These are phyloP conservation scores for Flammula alnicola DNA, from an alignment of 1,284 basidiomycete genomes.

Conservation along the genomic window DNA sequence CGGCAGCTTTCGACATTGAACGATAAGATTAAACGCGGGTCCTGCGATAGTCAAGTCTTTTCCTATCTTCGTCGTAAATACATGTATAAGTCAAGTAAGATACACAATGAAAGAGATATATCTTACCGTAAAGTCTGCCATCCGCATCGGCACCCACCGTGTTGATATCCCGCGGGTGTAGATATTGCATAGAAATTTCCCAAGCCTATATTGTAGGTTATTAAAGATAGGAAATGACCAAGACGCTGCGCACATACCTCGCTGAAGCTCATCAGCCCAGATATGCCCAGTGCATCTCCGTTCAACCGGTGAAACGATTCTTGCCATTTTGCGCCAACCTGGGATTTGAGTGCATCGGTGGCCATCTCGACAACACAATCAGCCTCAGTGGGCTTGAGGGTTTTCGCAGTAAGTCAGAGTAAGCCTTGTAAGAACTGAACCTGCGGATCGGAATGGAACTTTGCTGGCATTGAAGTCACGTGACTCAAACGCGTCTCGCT, in stretches of 20 bases:
- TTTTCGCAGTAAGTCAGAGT: neutral
- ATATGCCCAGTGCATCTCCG: slow-evolving; percentile 61
- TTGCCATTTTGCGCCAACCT: slow-evolving; percentile 76
- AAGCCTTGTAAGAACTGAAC: neutral
- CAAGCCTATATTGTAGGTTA: slow-evolving; percentile 55
- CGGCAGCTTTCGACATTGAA: slow-evolving; percentile 59
- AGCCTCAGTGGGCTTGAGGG: too few species aligned
- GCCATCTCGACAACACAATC: too few species aligned
- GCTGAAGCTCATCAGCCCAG: slow-evolving; percentile 68
- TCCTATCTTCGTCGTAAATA: slow-evolving; percentile 41
- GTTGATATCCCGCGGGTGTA: slow-evolving; percentile 60
- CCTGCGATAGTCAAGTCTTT: slow-evolving; percentile 50
- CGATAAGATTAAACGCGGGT: slow-evolving; percentile 58
- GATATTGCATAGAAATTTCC: slow-evolving; percentile 57
- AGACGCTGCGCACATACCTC: slow-evolving; percentile 43
- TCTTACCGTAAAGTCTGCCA: slow-evolving; percentile 26
- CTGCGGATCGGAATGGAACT: too few species aligned
- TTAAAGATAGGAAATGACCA: neutral
- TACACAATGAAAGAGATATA: neutral
- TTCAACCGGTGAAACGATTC: slow-evolving; percentile 70
- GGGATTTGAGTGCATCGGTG: slow-evolving; percentile 58
- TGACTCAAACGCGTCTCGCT: neutral
- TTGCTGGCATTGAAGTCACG: neutral
- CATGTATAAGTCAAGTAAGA: slow-evolving; percentile 2
- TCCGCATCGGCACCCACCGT: slow-evolving; percentile 26